Evolutionary conservation across 306 rosid genomes (phyloP), one percentile per base, ranked within the genome.

Genomic region (Acacia crassicarpa): DNA sequence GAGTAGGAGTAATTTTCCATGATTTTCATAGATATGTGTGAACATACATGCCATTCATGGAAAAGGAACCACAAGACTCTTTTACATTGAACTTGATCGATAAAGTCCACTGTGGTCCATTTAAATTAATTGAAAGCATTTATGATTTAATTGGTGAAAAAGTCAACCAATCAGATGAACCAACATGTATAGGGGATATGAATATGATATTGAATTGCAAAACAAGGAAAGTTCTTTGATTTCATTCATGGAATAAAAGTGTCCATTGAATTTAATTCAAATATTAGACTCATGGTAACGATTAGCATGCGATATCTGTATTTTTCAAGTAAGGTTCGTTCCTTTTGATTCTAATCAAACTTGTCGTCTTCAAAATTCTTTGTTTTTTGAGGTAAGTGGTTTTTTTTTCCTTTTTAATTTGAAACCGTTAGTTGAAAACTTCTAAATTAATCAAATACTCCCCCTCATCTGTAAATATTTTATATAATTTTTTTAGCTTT

Each of bases 31-130:
- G 7, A 19, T 19, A 2, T 51, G 0, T 51, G 0, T 79, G 78
- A 33, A 22, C 78, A n/a, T 54, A 8, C 73, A 41, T 56, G 27
- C 54, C 38, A 67, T 84, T 67, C 83, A 84, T 12, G 66, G 66
- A 59, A 23, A 62, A 30, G 35, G 83, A 79, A 75, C 11, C 58
- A 2, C 13, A 9, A 40, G 33, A 11, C 67, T 58, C 67, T 44
- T 65, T 41, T 54, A 79, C 79, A 61, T 35, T 72, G 82, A 61
- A 77, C 80, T 66, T 66, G n/a, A 53, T 20, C 54, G 17, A 48
- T 45, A 62, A 35, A 10, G 66, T 12, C 23, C 35, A 9, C 4
- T 46, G 75, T 72, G 75, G 61, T 71, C 74, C 82, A 13, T 25
- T 72, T 78, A 5, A 59, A 70, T 66, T 63, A 46, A 15, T 27